Conservation (phyloP, 2,329 filamentous ascomycete genomes). For the Pseudocercospora cruenta region DNA sequence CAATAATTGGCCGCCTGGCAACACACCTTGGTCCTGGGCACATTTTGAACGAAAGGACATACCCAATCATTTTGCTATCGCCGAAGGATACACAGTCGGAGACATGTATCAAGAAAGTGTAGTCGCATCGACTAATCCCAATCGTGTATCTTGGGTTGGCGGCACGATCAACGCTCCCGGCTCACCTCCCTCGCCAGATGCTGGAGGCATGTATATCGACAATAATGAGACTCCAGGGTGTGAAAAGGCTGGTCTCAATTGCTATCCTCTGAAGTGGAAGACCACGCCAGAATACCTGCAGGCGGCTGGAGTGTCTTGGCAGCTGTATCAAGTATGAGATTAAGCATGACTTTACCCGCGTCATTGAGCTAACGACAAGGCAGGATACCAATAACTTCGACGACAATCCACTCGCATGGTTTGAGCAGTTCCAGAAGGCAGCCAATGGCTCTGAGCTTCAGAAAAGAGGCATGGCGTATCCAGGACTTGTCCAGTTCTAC, state of each 20-base stretch:
- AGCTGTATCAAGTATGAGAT: conserved; percentile 45
- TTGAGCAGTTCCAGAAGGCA: conserved; percentile 56
- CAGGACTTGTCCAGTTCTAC: conserved; percentile 56
- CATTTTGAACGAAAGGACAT: conserved; percentile 57
- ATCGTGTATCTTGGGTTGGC: conserved; percentile 56
- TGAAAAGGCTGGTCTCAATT: conserved; percentile 50
- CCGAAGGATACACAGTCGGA: conserved; percentile 58
- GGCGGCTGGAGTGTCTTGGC: conserved; percentile 52
- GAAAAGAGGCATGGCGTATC: conserved; percentile 52
- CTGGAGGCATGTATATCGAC: conserved; percentile 38
- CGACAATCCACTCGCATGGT: conserved; percentile 60
- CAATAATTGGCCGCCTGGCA: conserved; percentile 58
- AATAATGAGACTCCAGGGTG: conserved; percentile 50
- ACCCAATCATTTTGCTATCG: conserved; percentile 59
- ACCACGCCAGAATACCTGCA: conserved; percentile 54
- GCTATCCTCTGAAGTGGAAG: conserved; percentile 60
- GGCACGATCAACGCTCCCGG: conserved; percentile 57
- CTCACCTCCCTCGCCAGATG: conserved; percentile 45
- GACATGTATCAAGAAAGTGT: conserved; percentile 61
- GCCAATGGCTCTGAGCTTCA: conserved; percentile 44
- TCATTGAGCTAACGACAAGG: neutral
- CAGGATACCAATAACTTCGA: conserved; percentile 31
- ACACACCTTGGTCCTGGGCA: conserved; percentile 58
- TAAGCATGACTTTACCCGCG: conserved; percentile 50
- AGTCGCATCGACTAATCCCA: conserved; percentile 58